Evolutionary conservation across 225 moss, liverwort and hornwort genomes (phyloP), one percentile per base, ranked within the genome.

Genomic region (Asterella californica): DNA sequence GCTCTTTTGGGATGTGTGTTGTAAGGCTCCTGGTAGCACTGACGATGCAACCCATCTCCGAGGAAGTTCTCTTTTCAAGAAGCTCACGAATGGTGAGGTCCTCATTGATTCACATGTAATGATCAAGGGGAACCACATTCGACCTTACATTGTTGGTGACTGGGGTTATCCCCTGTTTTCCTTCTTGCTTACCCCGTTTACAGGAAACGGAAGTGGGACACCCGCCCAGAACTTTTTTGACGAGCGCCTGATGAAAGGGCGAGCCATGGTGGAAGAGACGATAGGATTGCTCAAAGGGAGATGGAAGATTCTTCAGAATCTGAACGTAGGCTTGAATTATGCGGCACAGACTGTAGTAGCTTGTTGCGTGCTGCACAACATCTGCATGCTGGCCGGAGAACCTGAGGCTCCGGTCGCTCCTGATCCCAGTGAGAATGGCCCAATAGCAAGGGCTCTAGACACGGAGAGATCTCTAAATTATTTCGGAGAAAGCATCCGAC

Each of bases 351-450:
- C 88, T 22, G 72, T 91, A 17, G 84, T 87, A 36, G 91, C 90
- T 19, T 91, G 90, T 74, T 91, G 88, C 60, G 88, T 90, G 75
- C 71, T 91, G 69, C 91, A 90, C 45, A 91, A 91, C 71, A 88
- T 88, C 30, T 91, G 90, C 49, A 50, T 87, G 34, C 29, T 89
- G 80, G 81, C 79, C 11, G 88, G 83, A 55, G 88, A 91, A 54
- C 79, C 85, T 22, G 88, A 91, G 78, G 76, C 77, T 29, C 63
- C 48, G 30, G 12, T 78, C 48, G 81, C 81, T 77, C 83, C 81
- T 15, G 88, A 88, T 55, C 77, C 81, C 25, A 79, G 63, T 74
- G 85, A 88, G 76, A 85, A 81, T 76, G 85, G 88, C 22, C 85
- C 83, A 24, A 59, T 81, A 4, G 85, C 85, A 29, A 70, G 88